These are phyloP conservation scores for Naegleria lovaniensis DNA, from an alignment of 208 protist species.

Conservation along the genomic window DNA sequence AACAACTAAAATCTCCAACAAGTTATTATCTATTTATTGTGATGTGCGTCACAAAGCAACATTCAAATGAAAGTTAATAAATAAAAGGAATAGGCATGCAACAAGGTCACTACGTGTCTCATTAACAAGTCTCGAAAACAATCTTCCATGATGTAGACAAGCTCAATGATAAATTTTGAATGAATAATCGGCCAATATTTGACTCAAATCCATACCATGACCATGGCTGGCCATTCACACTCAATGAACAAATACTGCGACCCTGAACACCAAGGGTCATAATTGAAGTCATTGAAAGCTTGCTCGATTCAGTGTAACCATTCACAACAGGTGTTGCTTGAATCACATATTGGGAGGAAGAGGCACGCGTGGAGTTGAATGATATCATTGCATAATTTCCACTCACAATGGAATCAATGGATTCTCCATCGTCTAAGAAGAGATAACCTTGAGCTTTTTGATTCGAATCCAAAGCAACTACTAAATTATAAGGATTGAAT, in stretches of 20 bases:
- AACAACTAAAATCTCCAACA: too few relatives aligned
- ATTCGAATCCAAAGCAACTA: constrained; percentile 45
- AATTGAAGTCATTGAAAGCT: background rate
- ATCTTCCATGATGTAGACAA: too few relatives aligned
- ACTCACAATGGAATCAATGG: background rate
- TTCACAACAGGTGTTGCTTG: background rate
- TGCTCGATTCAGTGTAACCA: background rate
- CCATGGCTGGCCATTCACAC: background rate
- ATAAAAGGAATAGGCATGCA: too few relatives aligned
- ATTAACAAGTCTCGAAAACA: too few relatives aligned
- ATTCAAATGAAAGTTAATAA: too few relatives aligned
- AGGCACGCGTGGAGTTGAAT: background rate
- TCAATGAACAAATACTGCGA: background rate
- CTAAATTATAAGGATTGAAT: constrained; percentile 37
- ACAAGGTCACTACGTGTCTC: too few relatives aligned
- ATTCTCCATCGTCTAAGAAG: constrained; percentile 54
- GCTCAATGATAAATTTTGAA: too few relatives aligned
- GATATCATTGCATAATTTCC: background rate
- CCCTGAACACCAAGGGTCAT: background rate
- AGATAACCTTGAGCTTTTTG: constrained; percentile 41
- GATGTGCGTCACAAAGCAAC: too few relatives aligned
- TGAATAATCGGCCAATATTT: too few relatives aligned
- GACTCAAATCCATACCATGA: too few relatives aligned
- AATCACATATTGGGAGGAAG: background rate
- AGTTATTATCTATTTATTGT: too few relatives aligned